phyloP scores from a whole-genome alignment of 257 asterid genomes.

The Voacanga thouarsii region DNA sequence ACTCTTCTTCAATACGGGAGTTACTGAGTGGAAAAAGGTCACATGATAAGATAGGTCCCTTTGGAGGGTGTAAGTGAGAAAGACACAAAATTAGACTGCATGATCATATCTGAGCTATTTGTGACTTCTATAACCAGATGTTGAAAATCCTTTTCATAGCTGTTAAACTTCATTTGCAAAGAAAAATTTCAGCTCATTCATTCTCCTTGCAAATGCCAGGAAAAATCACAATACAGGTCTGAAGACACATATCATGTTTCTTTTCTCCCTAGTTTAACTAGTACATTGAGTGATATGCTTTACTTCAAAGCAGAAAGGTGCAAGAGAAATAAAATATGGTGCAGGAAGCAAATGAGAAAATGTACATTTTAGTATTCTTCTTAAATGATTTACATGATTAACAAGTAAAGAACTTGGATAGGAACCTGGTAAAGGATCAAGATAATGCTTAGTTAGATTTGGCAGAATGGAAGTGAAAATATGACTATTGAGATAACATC shows the following conservation, averaged over 20 bases:
- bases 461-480: neutral
- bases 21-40: neutral
- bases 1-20: neutral
- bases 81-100: conserved; percentile 7
- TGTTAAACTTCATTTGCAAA: neutral
- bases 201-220: neutral
- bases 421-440: neutral
- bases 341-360: neutral
- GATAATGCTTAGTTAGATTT: neutral
- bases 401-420: neutral
- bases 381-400: neutral
- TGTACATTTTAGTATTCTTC: neutral
- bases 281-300: neutral
- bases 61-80: too few species aligned
- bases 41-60: neutral
- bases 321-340: neutral
- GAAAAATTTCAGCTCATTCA: neutral
- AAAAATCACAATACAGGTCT: neutral
- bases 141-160: neutral
- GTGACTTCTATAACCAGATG: neutral
- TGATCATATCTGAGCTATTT: neutral
- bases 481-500: conserved; percentile 10
- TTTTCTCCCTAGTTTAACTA: neutral
- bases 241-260: neutral
- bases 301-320: neutral